Percentiles rank a stretch among this genome's conserved stretches.
These are phyloP conservation scores for Cardamine resedifolia DNA, from an alignment of 345 rosid genomes.

Conservation along the genomic window DNA sequence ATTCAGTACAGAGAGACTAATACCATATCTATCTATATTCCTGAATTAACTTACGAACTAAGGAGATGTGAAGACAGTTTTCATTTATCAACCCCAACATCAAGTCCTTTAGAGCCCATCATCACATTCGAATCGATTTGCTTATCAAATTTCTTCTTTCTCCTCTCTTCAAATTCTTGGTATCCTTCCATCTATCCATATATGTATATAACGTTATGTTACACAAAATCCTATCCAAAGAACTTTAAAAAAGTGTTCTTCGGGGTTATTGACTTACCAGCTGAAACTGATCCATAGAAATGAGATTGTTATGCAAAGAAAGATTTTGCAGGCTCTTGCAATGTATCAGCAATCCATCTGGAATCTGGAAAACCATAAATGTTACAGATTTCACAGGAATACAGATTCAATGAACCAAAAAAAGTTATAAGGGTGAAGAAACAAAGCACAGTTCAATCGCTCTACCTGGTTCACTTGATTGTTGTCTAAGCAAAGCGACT, in stretches of 20 bases:
- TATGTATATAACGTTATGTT: background rate
- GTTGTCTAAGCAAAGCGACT: constrained; percentile 71
- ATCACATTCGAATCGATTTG: constrained; percentile 95
- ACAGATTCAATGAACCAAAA: background rate
- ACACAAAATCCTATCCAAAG: background rate
- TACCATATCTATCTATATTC: background rate
- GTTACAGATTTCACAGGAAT: background rate
- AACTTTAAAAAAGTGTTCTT: background rate
- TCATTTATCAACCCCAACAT: constrained; percentile 78
- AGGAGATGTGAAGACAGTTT: background rate
- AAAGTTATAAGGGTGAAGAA: background rate
- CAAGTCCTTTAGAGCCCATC: constrained; percentile 94
- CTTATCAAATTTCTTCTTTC: constrained; percentile 93
- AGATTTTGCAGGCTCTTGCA: constrained; percentile 88
- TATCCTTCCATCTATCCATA: constrained; percentile 82
- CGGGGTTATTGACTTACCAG: constrained; percentile 49
- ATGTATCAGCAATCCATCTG: constrained; percentile 66
- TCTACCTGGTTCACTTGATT: constrained; percentile 75
- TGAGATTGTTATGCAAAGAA: constrained; percentile 84
- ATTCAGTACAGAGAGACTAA: background rate
- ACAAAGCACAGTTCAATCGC: background rate
- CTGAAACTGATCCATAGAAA: constrained; percentile 93
- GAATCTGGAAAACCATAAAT: constrained; percentile 52
- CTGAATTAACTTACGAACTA: constrained; percentile 22
- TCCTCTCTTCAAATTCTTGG: constrained; percentile 82